Base-by-base conservation (phyloP, 805 yeast species). In the Spathaspora gorwiae region DNA sequence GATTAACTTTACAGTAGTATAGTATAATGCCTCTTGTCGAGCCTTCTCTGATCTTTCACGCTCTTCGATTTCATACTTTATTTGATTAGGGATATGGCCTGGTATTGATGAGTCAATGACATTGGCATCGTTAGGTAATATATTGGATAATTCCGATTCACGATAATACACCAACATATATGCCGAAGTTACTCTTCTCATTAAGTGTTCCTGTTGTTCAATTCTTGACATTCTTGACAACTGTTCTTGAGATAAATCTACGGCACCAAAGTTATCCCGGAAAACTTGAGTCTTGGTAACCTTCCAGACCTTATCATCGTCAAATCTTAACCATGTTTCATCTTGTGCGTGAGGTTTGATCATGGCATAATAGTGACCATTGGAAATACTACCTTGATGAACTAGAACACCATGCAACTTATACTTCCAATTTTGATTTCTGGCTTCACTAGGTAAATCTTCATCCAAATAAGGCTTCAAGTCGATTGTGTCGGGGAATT, bases 331-430 rank as follows among this genome's bases (percentile, higher is more conserved):
- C 99, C 99, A 94, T 8, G 66, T 57, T 35, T 76, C 67, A 43
- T 80, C 83, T 15, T 77, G 72, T 2, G 75, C 68, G 26, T 76
- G 76, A 1, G 98, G 98, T 62, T 83, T 90, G 43, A 94, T 82
- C 81, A 94, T 77, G 0, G 99, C 94, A 59, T 94, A 94, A 64
- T 94, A 94, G 61, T 94, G 99, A 15, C 99, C 99, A 38, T 90
- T 87, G 9, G 96, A 87, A 41, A 94, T 84, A 58, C 92, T 96
- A 48, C 99, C 99, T 36, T 90, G 84, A 62, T 94, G 99, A 10
- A 94, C 97, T 46, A 94, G 71, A 2, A 94, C 99, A 9, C 98
- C 97, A 63, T 92, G 97, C 26, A 94, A 68, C 43, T 80, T 82
- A 62, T 94, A 94, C 32, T 74, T 81, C 83, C 90, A 86, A 48